Evolutionary conservation across 768 basidiomycete species (phyloP).

Genomic region (Leucosporidium yakuticum): DNA sequence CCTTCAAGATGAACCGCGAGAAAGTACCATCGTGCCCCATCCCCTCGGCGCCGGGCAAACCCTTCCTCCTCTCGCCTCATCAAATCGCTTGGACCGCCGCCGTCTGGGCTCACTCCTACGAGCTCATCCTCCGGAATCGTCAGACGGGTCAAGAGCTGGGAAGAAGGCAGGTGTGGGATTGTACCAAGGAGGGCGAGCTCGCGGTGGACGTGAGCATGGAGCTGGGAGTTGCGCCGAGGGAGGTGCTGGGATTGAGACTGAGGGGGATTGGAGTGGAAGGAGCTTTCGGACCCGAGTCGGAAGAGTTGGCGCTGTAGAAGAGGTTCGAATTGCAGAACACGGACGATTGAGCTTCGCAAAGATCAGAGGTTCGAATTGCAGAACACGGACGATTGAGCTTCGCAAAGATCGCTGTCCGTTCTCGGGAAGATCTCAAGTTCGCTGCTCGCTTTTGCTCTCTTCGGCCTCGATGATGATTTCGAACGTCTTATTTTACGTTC

Average conservation of each 20-base stretch:
- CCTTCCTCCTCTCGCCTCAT: neutral
- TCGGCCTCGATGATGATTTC: too few relatives aligned
- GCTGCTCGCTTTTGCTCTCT: too few relatives aligned
- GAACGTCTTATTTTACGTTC: too few relatives aligned
- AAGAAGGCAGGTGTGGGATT: slow-evolving; percentile 5
- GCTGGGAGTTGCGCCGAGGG: neutral
- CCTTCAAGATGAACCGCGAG: slow-evolving; percentile 23
- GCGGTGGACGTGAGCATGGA: slow-evolving; percentile 4
- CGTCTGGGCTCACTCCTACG: slow-evolving; percentile 27
- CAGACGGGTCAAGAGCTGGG: neutral
- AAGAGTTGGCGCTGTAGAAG: neutral
- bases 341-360: too few relatives aligned
- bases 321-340: too few relatives aligned
- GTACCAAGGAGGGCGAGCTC: slow-evolving; percentile 26
- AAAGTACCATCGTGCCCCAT: neutral
- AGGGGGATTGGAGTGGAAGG: slow-evolving; percentile 15
- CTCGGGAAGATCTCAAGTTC: too few relatives aligned
- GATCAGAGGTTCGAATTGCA: too few relatives aligned
- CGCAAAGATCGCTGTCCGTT: too few relatives aligned
- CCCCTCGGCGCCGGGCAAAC: slow-evolving; percentile 6
- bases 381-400: too few relatives aligned
- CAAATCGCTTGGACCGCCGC: slow-evolving; percentile 11
- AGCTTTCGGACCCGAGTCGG: neutral
- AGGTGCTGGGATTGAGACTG: neutral
- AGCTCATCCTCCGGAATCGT: slow-evolving; percentile 9